Evolutionary conservation across 345 rosid species (phyloP).

Genomic region (Clausena lansium): DNA sequence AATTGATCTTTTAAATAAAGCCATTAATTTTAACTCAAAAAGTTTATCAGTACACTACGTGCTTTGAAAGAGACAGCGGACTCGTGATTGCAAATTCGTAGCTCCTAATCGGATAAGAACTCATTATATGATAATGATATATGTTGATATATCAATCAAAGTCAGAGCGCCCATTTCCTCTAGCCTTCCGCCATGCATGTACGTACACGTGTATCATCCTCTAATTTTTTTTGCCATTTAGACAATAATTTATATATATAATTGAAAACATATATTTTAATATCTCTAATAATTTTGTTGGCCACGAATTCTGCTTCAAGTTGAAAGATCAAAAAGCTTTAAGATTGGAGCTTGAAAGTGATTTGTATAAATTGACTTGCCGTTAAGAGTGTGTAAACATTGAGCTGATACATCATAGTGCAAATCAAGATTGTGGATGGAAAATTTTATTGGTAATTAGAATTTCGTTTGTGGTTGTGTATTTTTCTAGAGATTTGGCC

Average conservation of each 20-base stretch:
- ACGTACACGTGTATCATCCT: background rate
- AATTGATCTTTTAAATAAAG: background rate
- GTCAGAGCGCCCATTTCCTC: constrained; percentile 6
- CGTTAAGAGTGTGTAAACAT: background rate
- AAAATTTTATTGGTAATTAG: constrained; percentile 32
- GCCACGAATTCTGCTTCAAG: constrained; percentile 30
- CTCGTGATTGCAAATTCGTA: constrained; percentile 8
- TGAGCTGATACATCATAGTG: background rate
- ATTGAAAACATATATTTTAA: too few species aligned
- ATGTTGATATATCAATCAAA: background rate
- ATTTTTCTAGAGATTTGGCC: constrained; percentile 16
- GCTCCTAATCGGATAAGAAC: constrained; percentile 12
- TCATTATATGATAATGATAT: background rate
- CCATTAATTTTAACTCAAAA: background rate
- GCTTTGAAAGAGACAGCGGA: constrained; percentile 2
- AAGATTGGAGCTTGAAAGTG: constrained; percentile 21
- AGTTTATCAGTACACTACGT: background rate
- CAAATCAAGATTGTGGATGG: constrained; percentile 26
- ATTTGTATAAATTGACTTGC: background rate
- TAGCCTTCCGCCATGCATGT: too few species aligned
- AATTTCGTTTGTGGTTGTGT: constrained; percentile 7
- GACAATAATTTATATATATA: too few species aligned
- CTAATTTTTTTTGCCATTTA: too few species aligned
- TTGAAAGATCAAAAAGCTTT: constrained; percentile 25
- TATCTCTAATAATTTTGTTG: background rate